Conservation (phyloP, 1,284 basidiomycete species). For the Puccinia coronata region DNA sequence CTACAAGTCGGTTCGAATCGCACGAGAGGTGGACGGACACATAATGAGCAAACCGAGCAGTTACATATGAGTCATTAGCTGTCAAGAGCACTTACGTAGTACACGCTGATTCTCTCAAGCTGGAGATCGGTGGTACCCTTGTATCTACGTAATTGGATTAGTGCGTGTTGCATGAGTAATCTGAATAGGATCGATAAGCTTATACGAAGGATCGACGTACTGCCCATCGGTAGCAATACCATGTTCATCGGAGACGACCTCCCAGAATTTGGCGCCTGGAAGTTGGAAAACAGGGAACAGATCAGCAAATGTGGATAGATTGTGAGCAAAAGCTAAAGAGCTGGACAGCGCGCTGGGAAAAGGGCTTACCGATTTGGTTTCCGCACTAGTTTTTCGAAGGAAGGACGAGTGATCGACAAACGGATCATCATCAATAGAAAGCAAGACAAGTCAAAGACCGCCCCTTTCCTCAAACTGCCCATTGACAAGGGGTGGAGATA, state of each 20-base stretch:
- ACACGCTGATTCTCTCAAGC: constrained; percentile 94
- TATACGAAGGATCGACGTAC: constrained; percentile 16
- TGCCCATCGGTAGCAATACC: constrained; percentile 86
- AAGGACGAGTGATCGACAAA: background rate
- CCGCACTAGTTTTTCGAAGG: constrained; percentile 33
- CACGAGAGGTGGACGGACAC: no score
- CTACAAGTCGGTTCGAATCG: constrained; percentile 49
- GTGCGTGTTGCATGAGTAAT: background rate
- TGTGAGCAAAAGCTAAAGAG: no score
- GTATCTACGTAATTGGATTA: constrained; percentile 65
- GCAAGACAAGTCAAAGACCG: no score
- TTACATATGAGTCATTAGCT: background rate
- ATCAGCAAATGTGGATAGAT: background rate
- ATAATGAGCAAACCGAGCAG: no score
- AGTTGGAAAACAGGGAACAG: constrained; percentile 21
- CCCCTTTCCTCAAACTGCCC: no score
- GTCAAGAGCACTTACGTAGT: constrained; percentile 64
- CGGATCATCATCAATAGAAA: no score
- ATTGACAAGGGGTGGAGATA: background rate
- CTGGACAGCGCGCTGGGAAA: background rate
- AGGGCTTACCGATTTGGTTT: constrained; percentile 47
- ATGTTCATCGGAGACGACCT: constrained; percentile 90
- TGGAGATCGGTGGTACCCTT: constrained; percentile 91
- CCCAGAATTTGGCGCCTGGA: constrained; percentile 99
- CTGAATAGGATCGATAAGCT: constrained; percentile 46